Conservation (phyloP, 75 land plant species). For the Adiantum capillusveneris region DNA sequence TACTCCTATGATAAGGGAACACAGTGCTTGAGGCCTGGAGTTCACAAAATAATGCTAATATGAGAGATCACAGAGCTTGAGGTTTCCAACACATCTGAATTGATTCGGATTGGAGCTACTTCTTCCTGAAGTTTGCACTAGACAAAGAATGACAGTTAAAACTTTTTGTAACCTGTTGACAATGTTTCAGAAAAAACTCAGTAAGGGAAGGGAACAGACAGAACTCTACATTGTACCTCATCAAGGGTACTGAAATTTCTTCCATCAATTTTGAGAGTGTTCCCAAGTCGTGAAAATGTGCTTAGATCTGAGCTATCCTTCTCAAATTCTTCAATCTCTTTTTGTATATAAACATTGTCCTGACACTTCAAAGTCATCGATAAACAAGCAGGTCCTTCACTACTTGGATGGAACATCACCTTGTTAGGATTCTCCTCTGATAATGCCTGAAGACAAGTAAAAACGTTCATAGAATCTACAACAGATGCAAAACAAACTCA, state of each 20-base stretch:
- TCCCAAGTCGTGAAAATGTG: slow-evolving; percentile 80
- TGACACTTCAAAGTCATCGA: slow-evolving; percentile 78
- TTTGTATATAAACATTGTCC: slow-evolving; percentile 80
- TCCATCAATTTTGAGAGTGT: slow-evolving; percentile 70
- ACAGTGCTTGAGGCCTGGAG: no score
- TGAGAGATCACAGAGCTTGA: no score
- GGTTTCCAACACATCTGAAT: no score
- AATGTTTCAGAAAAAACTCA: no score
- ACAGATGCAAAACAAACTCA: not conserved
- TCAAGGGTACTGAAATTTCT: slow-evolving; percentile 87
- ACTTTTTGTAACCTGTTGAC: not conserved
- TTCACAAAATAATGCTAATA: no score
- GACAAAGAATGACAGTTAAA: not conserved
- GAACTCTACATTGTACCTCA: no score
- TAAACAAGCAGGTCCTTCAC: slow-evolving; percentile 72
- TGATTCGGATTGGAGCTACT: no score
- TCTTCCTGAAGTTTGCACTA: no score
- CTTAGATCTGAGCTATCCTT: slow-evolving; percentile 83
- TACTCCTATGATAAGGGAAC: no score
- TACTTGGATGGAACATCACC: slow-evolving; percentile 75
- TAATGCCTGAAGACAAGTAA: slow-evolving; percentile 39
- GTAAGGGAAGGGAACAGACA: no score
- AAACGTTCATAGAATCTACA: not conserved
- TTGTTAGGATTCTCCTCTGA: slow-evolving; percentile 85
- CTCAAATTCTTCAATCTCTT: slow-evolving; percentile 77